These are phyloP conservation scores for Chalciporus sphaerocephalus DNA, from an alignment of 768 basidiomycete species.

Conservation along the genomic window DNA sequence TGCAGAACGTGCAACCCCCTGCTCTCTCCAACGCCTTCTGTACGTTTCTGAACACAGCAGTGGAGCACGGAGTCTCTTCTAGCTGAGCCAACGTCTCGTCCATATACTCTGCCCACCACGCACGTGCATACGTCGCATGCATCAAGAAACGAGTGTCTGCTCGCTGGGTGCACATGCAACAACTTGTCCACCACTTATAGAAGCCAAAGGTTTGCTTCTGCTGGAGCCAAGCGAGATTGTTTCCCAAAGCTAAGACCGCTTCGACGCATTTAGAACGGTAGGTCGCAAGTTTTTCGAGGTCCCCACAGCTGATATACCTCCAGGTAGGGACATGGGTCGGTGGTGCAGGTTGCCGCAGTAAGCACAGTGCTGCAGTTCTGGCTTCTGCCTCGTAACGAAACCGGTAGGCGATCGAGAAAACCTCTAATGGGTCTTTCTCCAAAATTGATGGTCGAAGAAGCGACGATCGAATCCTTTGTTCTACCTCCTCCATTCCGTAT, in stretches of 20 bases:
- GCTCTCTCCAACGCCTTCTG: slow-evolving; percentile 18
- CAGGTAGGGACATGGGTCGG: not conserved
- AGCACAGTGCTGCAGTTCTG: slow-evolving; percentile 24
- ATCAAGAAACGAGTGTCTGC: slow-evolving; percentile 23
- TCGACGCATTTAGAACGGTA: slow-evolving; percentile 22
- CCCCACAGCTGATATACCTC: slow-evolving; percentile 4
- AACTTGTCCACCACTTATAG: slow-evolving; percentile 29
- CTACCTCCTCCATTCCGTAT: slow-evolving; percentile 29
- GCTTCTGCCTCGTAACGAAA: slow-evolving; percentile 30
- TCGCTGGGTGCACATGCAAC: slow-evolving; percentile 22
- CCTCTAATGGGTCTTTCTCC: slow-evolving; percentile 23
- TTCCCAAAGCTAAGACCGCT: slow-evolving; percentile 17
- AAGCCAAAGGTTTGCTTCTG: slow-evolving; percentile 20
- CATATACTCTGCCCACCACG: slow-evolving; percentile 33
- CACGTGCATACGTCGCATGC: slow-evolving; percentile 25
- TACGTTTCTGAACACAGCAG: slow-evolving; percentile 13
- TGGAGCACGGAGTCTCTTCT: slow-evolving; percentile 22
- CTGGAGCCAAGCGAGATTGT: slow-evolving; percentile 22
- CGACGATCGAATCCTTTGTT: slow-evolving; percentile 19
- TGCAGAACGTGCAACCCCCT: slow-evolving; percentile 19
- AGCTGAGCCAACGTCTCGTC: slow-evolving; percentile 20
- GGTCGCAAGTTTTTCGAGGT: slow-evolving; percentile 13
- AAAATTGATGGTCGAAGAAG: slow-evolving; percentile 29
- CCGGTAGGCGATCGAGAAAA: slow-evolving; percentile 35
- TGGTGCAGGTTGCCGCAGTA: slow-evolving; percentile 21